phyloP scores from a whole-genome alignment of 306 rosid genomes.

The Fagus crenata region DNA sequence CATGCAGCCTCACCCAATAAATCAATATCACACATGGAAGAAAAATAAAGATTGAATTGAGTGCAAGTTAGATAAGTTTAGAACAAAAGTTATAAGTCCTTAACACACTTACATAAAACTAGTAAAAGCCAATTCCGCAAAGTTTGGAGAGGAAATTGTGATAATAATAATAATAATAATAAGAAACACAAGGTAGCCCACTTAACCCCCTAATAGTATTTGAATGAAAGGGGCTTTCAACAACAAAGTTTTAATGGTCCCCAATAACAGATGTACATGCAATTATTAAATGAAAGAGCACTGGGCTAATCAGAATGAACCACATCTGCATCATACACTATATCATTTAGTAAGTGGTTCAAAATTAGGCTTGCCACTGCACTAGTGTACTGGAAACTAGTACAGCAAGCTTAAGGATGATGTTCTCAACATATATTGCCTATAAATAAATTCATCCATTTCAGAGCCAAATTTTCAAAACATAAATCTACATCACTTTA shows the following conservation, averaged over 20 bases:
- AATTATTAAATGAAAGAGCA: not conserved
- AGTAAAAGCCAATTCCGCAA: not conserved
- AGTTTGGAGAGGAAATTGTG: not conserved
- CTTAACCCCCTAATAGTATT: not conserved
- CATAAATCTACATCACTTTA: not conserved
- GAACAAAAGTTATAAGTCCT: not conserved
- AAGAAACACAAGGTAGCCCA: not conserved
- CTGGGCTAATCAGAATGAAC: not conserved
- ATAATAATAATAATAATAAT: not conserved
- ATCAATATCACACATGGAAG: too few species aligned
- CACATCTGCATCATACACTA: not conserved
- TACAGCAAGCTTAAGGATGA: not conserved
- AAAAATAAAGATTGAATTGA: too few species aligned
- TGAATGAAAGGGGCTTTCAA: not conserved
- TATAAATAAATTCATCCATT: not conserved
- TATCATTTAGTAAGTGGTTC: not conserved
- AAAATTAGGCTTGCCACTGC: not conserved
- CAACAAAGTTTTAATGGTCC: not conserved
- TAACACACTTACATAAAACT: not conserved
- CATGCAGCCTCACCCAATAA: constrained; percentile 47
- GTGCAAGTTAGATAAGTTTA: too few species aligned
- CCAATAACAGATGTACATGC: not conserved
- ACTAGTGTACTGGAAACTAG: not conserved
- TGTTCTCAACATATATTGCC: not conserved
- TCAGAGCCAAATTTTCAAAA: not conserved